Base-by-base conservation (phyloP, 345 rosid species). In the Stellera chamaejasme region DNA sequence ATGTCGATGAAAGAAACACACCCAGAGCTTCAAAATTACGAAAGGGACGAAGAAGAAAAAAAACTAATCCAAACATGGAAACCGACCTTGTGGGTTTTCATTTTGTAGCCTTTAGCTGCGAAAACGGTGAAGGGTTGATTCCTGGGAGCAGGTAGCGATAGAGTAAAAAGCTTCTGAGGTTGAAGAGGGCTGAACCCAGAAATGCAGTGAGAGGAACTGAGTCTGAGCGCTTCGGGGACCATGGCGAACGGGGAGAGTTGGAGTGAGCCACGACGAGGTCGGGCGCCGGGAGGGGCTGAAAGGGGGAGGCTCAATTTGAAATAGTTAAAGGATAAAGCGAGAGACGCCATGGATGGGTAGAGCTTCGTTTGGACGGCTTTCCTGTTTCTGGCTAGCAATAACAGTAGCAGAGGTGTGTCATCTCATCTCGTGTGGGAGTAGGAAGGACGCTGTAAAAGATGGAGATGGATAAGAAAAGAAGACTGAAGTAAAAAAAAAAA, bases 51-150 rank as follows among this genome's bases (percentile, higher is more conserved):
- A 59, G 50, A 49, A 7, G 36, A 28, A 42, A 43, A 46, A 48
- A 27, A 16, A 10, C 39, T 49, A 59, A 43, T 19, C 44, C 39
- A 32, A 5, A 32, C 23, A 32, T 3, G 7, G 8, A 32, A 32
- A 32, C 39, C 39, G 8, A 88, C 98, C 97, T 92, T 88, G 79
- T 88, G 98, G 78, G 96, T 88, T 68, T 92, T 92, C 91, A 84
- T 77, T 72, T 88, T 92, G 73, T 92, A 88, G 16, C 98, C 97
- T 75, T 88, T 92, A 13, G 79, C 79, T 49, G 95, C 88, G 58
- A 78, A 77, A 60, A 92, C 83, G 1, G 86, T 78, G 63, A 84
- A 66, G 32, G 88, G 68, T 23, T 59, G 75, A 47, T 70, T 66
- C 52, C 65, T 69, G 12, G 67, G 80, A 43, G 86, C 45, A 16